Evolutionary conservation across 1,284 basidiomycete species (phyloP).

Genomic region (Cryptococcus amylolentus): DNA sequence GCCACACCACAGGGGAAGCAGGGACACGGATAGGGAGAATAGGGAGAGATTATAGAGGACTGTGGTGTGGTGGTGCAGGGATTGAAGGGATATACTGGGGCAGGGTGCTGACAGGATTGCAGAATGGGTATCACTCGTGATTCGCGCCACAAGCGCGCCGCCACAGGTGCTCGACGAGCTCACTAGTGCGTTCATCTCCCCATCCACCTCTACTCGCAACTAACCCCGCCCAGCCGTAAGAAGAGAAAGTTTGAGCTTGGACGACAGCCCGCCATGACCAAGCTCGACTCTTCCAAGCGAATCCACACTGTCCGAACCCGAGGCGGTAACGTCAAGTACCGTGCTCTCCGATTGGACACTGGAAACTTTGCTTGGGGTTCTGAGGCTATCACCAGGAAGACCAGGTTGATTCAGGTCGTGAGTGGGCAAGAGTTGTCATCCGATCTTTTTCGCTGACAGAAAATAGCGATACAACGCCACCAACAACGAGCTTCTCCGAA

Average conservation of each 20-base stretch:
- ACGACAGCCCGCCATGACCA: conserved; percentile 92
- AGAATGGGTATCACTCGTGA: conserved; percentile 80
- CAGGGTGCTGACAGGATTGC: background rate
- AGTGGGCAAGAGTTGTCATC: conserved; percentile 49
- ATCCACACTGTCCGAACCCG: conserved; percentile 88
- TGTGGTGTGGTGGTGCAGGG: background rate
- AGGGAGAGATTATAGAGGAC: no score
- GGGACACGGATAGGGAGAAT: no score
- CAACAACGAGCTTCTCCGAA: conserved; percentile 97
- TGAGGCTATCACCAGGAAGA: conserved; percentile 86
- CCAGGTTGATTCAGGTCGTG: conserved; percentile 89
- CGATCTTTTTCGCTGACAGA: background rate
- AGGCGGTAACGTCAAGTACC: conserved; percentile 88
- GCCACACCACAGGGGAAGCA: background rate
- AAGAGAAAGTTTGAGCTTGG: conserved; percentile 99
- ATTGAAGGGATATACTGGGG: background rate
- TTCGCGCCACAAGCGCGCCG: conserved; percentile 91
- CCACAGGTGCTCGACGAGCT: conserved; percentile 85
- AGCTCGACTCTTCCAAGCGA: conserved; percentile 80
- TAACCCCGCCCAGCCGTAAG: conserved; percentile 62
- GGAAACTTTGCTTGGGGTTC: conserved; percentile 98
- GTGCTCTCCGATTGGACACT: conserved; percentile 86
- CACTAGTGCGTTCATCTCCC: conserved; percentile 52
- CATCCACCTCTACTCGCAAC: background rate
- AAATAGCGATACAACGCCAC: conserved; percentile 89